Base-by-base conservation (phyloP, 805 yeast genomes). In the Metschnikowia reukaufii region DNA sequence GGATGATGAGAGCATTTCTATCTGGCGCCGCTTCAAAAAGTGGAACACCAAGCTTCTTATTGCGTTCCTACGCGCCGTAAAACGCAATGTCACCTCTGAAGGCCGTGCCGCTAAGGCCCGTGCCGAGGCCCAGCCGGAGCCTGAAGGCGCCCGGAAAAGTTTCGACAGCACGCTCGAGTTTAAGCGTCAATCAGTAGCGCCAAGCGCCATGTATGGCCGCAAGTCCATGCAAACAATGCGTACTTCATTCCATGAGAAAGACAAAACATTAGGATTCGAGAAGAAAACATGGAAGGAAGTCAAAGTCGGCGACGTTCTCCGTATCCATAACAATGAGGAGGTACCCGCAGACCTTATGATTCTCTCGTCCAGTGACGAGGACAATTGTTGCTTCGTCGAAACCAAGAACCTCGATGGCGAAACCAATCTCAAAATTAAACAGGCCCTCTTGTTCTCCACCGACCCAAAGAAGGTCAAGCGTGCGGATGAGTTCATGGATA, bases 371-470 rank as follows among this genome's bases (percentile, higher is more conserved):
- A 80, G 88, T 27, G 89, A 84, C 59, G 64, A 73, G 1, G 88
- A 85, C 55, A 84, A 84, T 42, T 79, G 77, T 42, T 85, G 91
- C 65, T 86, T 81, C 55, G 81, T 86, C 25, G 95, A 86, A 64
- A 87, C 95, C 0, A 86, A 86, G 59, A 86, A 86, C 64, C 73
- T 87, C 55, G 95, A 87, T 66, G 95, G 95, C 65, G 95, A 86
- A 64, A 84, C 92, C 4, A 86, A 54, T 33, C 59, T 62, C 38
- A 87, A 87, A 66, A 86, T 83, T 34, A 83, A 83, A 58, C 88
- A 84, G 62, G 84, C 91, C 4, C 64, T 87, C 56, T 82, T 84
- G 58, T 79, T 82, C 57, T 77, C 84, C 31, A 67, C 78, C 13
- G 72, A 67, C 29, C 71, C 79, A 13, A 68, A 74, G 49, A 77